Evolutionary conservation across 2,329 filamentous ascomycete genomes (phyloP), one percentile per base, ranked within the genome.

Genomic region (Beauveria sp.): DNA sequence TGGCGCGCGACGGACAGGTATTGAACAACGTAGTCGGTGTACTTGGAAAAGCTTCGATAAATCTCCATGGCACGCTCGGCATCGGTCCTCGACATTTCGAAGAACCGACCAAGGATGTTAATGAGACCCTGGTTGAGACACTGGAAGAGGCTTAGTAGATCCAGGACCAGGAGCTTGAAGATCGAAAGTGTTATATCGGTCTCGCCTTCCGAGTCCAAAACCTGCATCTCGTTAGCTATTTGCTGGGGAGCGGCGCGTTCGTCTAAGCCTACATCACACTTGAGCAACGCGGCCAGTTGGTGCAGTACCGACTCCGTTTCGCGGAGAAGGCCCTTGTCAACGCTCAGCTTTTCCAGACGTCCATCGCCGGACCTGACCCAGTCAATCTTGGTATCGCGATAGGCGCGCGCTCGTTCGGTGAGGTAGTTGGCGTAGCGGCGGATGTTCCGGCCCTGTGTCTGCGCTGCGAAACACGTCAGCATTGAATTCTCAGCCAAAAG

Each of bases 81-180:
- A 75, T 99, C 95, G 28, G 90, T 83, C 70, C 90, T 91, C 56
- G 95, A 97, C 89, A 99, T 93, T 77, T 99, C 95, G 69, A 99
- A 99, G 75, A 98, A 99, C 75, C 96, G 91, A 68, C 95, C 91
- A 62, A 99, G 79, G 63, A 99, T 91, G 74, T 96, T 97, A 76
- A 99, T 99, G 71, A 96, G 90, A 54, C 91, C 95, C 76, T 97
- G 92, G 71, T 99, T 99, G 77, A 97, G 88, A 52, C 95, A 91
- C 70, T 96, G 92, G 77, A 96, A 99, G 60, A 99, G 80, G 16
- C 90, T 87, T 64, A 99, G 76, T 43, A 99, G 80, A 74, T 99
- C 95, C 69, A 96, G 81, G 22, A 96, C 96, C 60, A 99, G 80
- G 65, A 99, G 80, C 63, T 95, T 86, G 72, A 98, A 99, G 31